phyloP scores from a whole-genome alignment of 257 asterid species.

The Datura wrightii region DNA sequence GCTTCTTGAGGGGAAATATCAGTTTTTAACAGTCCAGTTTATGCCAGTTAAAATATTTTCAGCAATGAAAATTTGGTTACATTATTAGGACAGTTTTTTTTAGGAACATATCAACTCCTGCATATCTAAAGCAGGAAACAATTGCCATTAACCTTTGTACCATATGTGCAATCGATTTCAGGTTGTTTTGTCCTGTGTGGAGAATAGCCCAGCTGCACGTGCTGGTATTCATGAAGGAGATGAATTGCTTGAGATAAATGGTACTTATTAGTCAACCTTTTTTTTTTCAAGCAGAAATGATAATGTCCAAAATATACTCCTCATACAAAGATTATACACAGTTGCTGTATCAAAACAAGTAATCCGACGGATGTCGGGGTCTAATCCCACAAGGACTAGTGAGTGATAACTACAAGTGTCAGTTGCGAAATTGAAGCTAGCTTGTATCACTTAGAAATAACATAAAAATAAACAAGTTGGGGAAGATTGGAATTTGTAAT shows the following conservation, averaged over 20 bases:
- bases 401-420: too few species aligned
- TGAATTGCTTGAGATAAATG: slow-evolving; percentile 84
- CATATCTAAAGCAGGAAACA: not conserved
- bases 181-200: slow-evolving; percentile 92
- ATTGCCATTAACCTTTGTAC: not conserved
- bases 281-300: not conserved
- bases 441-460: too few species aligned
- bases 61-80: not conserved
- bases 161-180: slow-evolving; percentile 37
- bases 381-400: too few species aligned
- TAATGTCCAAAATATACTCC: too few species aligned
- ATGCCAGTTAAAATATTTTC: not conserved
- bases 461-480: too few species aligned
- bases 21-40: not conserved
- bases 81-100: not conserved
- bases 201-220: slow-evolving; percentile 94
- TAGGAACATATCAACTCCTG: not conserved
- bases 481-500: too few species aligned
- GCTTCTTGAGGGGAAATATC: not conserved
- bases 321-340: too few species aligned
- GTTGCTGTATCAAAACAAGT: too few species aligned
- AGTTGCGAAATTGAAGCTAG: too few species aligned
- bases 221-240: slow-evolving; percentile 97
- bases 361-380: too few species aligned
- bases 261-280: slow-evolving; percentile 47